Conservation (phyloP, 805 yeast genomes). For the Aciculoconidium aculeatum region DNA sequence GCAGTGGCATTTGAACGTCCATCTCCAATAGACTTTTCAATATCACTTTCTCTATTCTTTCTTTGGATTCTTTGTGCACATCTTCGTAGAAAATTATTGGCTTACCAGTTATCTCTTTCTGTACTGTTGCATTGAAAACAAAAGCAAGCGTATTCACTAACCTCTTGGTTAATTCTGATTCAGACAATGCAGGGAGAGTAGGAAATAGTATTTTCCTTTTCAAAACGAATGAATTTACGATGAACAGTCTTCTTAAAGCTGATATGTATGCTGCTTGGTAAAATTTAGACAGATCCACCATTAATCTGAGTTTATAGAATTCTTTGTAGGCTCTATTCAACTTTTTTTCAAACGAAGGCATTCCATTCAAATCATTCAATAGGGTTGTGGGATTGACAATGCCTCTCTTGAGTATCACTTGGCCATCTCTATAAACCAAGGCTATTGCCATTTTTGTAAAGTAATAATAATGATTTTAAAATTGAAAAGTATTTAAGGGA, state of each 20-base stretch:
- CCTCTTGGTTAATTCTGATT: constrained; percentile 14
- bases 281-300: constrained; percentile 10
- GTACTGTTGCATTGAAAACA: constrained; percentile 27
- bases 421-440: too few relatives aligned
- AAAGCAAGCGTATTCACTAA: constrained; percentile 23
- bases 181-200: constrained; percentile 3
- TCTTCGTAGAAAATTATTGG: constrained; percentile 14
- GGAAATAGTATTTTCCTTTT: constrained; percentile 11
- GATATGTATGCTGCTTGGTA: constrained; percentile 1
- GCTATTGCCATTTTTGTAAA: too few relatives aligned
- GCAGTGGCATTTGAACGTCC: constrained; percentile 16
- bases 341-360: constrained; percentile 8
- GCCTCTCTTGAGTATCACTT: constrained; percentile 2
- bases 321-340: constrained; percentile 23
- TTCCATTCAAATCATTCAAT: background rate
- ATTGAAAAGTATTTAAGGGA: too few relatives aligned
- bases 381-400: background rate
- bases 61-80: constrained; percentile 9
- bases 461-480: too few relatives aligned
- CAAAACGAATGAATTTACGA: constrained; percentile 12
- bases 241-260: constrained; percentile 20
- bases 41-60: constrained; percentile 17
- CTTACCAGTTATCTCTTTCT: constrained; percentile 6
- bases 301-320: constrained; percentile 25
- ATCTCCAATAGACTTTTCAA: constrained; percentile 19